Conservation (phyloP, 2,329 filamentous ascomycete species). For the Furcasterigmium furcatum region DNA sequence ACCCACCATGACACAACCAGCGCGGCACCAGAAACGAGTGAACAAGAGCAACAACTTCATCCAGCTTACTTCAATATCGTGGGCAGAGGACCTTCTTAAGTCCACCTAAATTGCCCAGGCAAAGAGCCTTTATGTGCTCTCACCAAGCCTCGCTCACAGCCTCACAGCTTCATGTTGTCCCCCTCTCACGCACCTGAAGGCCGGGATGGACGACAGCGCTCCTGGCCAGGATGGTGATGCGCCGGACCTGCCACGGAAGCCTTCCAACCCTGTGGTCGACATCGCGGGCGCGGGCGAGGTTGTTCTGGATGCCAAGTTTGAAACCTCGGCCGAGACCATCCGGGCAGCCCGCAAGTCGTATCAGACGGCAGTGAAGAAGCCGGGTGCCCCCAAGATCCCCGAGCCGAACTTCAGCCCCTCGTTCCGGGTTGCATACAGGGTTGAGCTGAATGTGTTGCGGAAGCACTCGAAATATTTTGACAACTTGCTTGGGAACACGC, state of each 20-base stretch:
- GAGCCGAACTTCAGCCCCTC: slow-evolving; percentile 29
- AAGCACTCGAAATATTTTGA: slow-evolving; percentile 67
- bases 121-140: no score
- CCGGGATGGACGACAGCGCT: slow-evolving; percentile 17
- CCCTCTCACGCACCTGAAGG: not conserved
- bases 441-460: slow-evolving; percentile 53
- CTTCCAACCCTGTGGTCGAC: slow-evolving; percentile 35
- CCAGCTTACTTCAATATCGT: no score
- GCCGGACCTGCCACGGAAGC: slow-evolving; percentile 12
- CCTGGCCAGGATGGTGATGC: slow-evolving; percentile 16
- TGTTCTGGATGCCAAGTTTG: slow-evolving; percentile 63
- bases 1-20: no score
- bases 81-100: no score
- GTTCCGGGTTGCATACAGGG: slow-evolving; percentile 52
- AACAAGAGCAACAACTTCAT: no score
- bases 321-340: slow-evolving; percentile 51
- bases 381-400: slow-evolving; percentile 17
- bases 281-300: slow-evolving; percentile 61
- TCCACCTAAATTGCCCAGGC: not conserved
- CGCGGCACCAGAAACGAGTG: no score
- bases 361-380: slow-evolving; percentile 24
- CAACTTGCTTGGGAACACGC: slow-evolving; percentile 59
- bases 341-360: slow-evolving; percentile 37
- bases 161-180: slow-evolving; percentile 4
- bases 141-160: no score